These are phyloP conservation scores for Colletotrichum lindemuthianum DNA, from an alignment of 2,329 filamentous ascomycete genomes.

Conservation along the genomic window DNA sequence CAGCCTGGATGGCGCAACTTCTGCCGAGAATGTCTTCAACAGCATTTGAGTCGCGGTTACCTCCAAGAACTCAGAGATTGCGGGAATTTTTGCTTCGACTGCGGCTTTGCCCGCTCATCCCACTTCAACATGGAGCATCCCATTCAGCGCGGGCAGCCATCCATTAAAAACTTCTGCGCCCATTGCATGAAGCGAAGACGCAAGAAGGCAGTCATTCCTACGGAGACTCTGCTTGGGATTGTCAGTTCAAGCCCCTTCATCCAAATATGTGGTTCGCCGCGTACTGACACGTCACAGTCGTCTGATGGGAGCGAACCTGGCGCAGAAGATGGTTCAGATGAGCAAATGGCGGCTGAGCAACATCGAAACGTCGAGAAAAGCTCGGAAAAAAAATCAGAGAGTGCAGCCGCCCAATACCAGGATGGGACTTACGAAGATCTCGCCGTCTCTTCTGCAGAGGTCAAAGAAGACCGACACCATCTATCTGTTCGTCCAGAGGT, in stretches of 20 bases:
- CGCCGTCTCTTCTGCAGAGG: too few species aligned
- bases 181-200: constrained; percentile 43
- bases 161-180: constrained; percentile 48
- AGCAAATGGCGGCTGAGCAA: background rate
- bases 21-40: constrained; percentile 30
- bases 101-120: constrained; percentile 47
- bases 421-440: too few species aligned
- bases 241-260: constrained; percentile 4
- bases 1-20: constrained; percentile 35
- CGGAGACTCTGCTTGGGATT: constrained; percentile 23
- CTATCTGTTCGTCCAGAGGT: too few species aligned
- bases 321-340: background rate
- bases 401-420: too few species aligned
- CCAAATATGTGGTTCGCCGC: background rate
- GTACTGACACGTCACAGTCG: constrained; percentile 19
- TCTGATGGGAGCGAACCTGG: constrained; percentile 25
- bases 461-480: too few species aligned
- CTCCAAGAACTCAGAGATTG: constrained; percentile 6
- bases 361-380: background rate
- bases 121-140: constrained; percentile 49
- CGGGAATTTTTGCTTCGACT: constrained; percentile 46
- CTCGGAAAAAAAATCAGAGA: background rate
- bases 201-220: constrained; percentile 8
- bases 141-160: constrained; percentile 37
- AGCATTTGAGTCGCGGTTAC: constrained; percentile 16